Conservation (phyloP, 192 early-diverging fungal species). For the Helicostylum pulchrum region DNA sequence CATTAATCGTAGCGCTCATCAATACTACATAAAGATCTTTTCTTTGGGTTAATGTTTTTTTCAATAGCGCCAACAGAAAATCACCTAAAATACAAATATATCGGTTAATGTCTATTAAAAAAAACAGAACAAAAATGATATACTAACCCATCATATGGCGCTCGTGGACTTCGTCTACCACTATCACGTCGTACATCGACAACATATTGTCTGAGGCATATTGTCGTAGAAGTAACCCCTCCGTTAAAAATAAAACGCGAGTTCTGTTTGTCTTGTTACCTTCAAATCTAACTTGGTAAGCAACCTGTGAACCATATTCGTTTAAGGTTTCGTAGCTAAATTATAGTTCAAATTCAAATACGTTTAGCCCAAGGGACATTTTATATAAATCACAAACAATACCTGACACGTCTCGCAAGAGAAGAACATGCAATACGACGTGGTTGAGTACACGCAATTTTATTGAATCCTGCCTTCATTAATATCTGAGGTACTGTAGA, state of each 20-base stretch:
- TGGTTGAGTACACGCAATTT: conserved; percentile 89
- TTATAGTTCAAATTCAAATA: background rate
- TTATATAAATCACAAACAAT: conserved; percentile 4
- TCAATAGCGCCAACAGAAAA: conserved; percentile 75
- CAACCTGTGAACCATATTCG: conserved; percentile 63
- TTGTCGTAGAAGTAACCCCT: conserved; percentile 70
- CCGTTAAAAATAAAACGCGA: conserved; percentile 70
- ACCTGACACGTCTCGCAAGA: conserved; percentile 51
- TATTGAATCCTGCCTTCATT: conserved; percentile 64
- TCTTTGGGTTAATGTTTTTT: conserved; percentile 52
- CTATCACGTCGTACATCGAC: conserved; percentile 65
- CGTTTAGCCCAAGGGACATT: too few relatives aligned
- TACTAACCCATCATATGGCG: conserved; percentile 42
- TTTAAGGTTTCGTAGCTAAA: conserved; percentile 58
- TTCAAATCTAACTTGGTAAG: conserved; percentile 66
- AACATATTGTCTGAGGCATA: conserved; percentile 60
- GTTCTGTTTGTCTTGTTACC: conserved; percentile 52
- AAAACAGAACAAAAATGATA: background rate
- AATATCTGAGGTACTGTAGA: conserved; percentile 77
- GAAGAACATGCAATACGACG: conserved; percentile 72
- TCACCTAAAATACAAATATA: conserved; percentile 56
- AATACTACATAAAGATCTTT: conserved; percentile 74
- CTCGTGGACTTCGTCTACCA: conserved; percentile 92
- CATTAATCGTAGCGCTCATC: conserved; percentile 92
- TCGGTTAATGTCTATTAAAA: background rate